Evolutionary conservation across 257 asterid species (phyloP), one percentile per base, ranked within the genome.

Genomic region (Ilex asprella): DNA sequence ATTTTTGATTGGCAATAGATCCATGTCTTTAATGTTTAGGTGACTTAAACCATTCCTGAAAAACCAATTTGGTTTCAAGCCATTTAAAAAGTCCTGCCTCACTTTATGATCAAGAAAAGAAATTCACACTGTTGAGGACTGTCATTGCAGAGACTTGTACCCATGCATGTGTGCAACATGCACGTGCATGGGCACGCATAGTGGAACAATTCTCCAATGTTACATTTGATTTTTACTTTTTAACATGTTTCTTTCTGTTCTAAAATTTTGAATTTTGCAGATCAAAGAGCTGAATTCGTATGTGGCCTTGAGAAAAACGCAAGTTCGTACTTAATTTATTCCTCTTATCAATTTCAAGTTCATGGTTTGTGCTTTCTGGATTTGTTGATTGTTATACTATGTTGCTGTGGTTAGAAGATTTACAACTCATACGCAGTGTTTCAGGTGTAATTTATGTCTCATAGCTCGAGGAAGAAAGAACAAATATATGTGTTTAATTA

Each of bases 271-370:
- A 27, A n/a, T 67, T 71, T 67, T 82, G 79, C 97, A 91, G 97
- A 84, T 91, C 80, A 91, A 91, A 80, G 96, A 88, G 86, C 82
- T 91, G 75, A 91, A 91, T 76, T 87, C 98, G 56, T 88, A 85
- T 60, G 98, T 91, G 70, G 98, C 95, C 61, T 71, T 86, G 85
- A 87, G 98, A 73, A 91, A 91, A 75, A 91, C 96, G 96, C 88
- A 72, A 88, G 96, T 78, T 70, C 35, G 31, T 44, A 50, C 62
- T 57, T 63, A 16, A 68, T 70, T 64, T 55, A 60, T 39, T 61
- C 79, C 70, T 41, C 21, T 64, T 56, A 35, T 63, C 61, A 16
- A 57, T 63, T 60, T 7, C 59, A 30, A 13, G 32, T 63, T 62
- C 61, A n/a, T 35, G 60, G 56, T 31, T 52, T 55, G 58, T 67